These are phyloP conservation scores for Malassezia sympodialis DNA, from an alignment of 1,284 basidiomycete species.

Conservation along the genomic window DNA sequence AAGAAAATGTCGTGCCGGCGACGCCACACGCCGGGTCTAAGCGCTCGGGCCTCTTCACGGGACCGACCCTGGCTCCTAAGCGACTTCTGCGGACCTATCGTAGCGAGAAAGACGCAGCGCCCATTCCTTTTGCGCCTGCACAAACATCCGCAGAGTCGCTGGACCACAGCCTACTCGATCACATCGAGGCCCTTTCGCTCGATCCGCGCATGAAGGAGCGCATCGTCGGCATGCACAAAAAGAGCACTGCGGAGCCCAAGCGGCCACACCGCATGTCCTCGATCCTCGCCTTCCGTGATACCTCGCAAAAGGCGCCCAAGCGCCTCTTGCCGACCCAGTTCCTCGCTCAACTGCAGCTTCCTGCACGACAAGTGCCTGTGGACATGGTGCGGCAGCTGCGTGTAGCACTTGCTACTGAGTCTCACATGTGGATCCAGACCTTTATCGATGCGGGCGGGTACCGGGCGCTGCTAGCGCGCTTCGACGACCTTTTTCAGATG, in stretches of 20 bases:
- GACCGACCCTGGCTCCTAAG: background rate
- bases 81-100: constrained; percentile 8
- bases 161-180: background rate
- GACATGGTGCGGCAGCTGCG: constrained; percentile 28
- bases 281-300: background rate
- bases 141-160: background rate
- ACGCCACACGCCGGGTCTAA: background rate
- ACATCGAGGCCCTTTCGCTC: constrained; percentile 6
- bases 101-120: background rate
- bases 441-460: constrained; percentile 80
- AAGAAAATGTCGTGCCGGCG: background rate
- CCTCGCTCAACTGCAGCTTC: background rate
- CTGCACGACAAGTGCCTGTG: constrained; percentile 1
- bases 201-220: constrained; percentile 2
- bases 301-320: background rate
- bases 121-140: background rate
- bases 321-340: background rate
- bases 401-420: constrained; percentile 36
- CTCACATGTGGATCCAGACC: constrained; percentile 72
- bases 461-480: constrained; percentile 63
- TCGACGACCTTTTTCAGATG: constrained; percentile 85
- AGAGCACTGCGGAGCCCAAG: background rate
- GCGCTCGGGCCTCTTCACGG: background rate
- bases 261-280: background rate
- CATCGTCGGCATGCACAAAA: constrained; percentile 2